Conservation (phyloP, 2,329 filamentous ascomycete species). For the Aspergillus transmontanensis region DNA sequence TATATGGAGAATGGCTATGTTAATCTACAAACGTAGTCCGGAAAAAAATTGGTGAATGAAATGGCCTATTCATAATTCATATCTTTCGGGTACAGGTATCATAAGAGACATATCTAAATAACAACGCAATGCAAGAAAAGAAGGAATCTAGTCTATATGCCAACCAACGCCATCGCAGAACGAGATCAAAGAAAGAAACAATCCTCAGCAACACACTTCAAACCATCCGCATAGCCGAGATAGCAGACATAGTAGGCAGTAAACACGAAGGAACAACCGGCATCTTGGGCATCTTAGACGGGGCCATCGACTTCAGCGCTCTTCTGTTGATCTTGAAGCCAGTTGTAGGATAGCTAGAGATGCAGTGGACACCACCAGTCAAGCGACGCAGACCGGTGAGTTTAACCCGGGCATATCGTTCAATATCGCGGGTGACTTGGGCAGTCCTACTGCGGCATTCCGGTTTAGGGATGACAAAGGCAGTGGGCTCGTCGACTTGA, state of each 20-base stretch:
- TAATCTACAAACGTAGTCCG: no score
- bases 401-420: background rate
- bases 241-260: background rate
- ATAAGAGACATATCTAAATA: background rate
- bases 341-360: background rate
- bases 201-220: background rate
- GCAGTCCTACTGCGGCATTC: background rate
- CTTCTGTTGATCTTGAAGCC: slow-evolving; percentile 1
- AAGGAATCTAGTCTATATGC: background rate
- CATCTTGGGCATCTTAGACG: background rate
- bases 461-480: background rate
- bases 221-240: background rate
- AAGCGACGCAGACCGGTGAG: background rate
- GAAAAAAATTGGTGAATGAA: background rate
- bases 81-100: background rate
- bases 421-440: background rate
- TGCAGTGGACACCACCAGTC: background rate
- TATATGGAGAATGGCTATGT: no score
- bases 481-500: background rate
- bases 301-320: background rate
- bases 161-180: background rate
- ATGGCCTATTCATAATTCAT: background rate
- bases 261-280: background rate
- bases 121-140: background rate
- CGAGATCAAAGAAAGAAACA: background rate